phyloP scores from a whole-genome alignment of 441 rosid species.

The Cnidoscolus chayamansa region DNA sequence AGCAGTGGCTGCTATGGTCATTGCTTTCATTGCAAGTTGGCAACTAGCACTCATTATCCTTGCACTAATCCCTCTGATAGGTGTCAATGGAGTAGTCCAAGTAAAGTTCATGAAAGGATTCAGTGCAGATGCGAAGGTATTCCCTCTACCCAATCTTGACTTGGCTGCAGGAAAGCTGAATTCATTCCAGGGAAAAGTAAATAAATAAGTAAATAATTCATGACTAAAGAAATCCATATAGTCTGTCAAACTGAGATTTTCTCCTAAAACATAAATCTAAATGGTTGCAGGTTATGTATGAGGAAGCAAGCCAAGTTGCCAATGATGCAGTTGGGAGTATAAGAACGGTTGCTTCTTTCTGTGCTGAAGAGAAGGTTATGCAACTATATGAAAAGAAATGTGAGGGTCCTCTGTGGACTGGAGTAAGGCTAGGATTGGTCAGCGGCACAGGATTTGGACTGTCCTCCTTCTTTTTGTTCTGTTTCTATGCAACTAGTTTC shows the following conservation, averaged over 20 bases:
- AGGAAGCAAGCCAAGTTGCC: constrained; percentile 91
- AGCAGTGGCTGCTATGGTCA: constrained; percentile 49
- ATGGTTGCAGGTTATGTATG: constrained; percentile 57
- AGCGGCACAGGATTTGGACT: constrained; percentile 70
- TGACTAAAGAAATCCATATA: neutral
- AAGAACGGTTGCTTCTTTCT: constrained; percentile 85
- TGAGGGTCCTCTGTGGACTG: constrained; percentile 56
- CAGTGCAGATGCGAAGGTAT: constrained; percentile 77
- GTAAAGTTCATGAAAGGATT: constrained; percentile 68
- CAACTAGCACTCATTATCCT: constrained; percentile 62
- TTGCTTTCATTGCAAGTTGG: constrained; percentile 78
- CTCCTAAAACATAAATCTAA: neutral
- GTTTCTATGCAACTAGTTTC: constrained; percentile 62
- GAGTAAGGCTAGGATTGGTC: constrained; percentile 60
- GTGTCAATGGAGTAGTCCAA: constrained; percentile 51
- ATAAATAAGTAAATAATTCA: neutral
- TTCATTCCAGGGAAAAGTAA: neutral
- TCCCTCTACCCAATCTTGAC: too few relatives aligned
- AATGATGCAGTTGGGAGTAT: constrained; percentile 84
- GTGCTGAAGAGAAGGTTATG: constrained; percentile 80
- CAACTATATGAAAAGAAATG: constrained; percentile 60
- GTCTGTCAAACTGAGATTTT: neutral
- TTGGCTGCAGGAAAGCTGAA: neutral
- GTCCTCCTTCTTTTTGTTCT: constrained; percentile 51
- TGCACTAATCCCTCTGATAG: constrained; percentile 58